Evolutionary conservation across 169 alveolate species (phyloP).

Genomic region (Miamiensis avidus): DNA sequence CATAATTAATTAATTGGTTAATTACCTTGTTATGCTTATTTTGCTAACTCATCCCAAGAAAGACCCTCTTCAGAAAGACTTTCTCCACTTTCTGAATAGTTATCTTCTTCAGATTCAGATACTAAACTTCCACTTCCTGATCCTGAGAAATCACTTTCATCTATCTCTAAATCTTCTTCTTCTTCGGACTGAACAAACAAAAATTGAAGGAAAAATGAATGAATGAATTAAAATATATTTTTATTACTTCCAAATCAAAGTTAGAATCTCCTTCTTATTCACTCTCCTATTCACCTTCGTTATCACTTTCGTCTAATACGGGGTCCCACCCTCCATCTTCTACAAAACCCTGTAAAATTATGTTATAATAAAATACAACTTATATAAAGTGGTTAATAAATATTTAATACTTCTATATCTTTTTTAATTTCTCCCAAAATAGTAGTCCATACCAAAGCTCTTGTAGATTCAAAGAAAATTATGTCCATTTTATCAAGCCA

Average conservation of each 20-base stretch:
- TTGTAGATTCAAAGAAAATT: slow-evolving; percentile 75
- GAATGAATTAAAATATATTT: too few species aligned
- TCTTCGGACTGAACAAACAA: neutral
- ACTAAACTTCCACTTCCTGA: neutral
- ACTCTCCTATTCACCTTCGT: slow-evolving; percentile 33
- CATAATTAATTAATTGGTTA: too few species aligned
- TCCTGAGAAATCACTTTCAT: neutral
- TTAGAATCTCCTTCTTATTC: slow-evolving; percentile 29
- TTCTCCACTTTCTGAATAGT: too few species aligned
- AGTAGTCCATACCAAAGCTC: slow-evolving; percentile 67
- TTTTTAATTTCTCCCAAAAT: slow-evolving; percentile 62
- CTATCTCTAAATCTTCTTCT: neutral
- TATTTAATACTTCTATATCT: slow-evolving; percentile 46
- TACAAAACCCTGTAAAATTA: slow-evolving; percentile 42
- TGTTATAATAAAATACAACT: too few species aligned
- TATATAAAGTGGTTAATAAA: neutral
- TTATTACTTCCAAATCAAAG: neutral
- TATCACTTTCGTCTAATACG: slow-evolving; percentile 53
- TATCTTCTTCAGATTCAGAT: too few species aligned
- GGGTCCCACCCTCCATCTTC: slow-evolving; percentile 84
- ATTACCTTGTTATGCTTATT: too few species aligned
- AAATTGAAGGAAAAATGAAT: too few species aligned
- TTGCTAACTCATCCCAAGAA: too few species aligned
- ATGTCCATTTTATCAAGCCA: slow-evolving; percentile 78
- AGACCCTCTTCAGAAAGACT: too few species aligned